Evolutionary conservation across 2,329 filamentous ascomycete genomes (phyloP).

Genomic region (Aureobasidium pullulans): DNA sequence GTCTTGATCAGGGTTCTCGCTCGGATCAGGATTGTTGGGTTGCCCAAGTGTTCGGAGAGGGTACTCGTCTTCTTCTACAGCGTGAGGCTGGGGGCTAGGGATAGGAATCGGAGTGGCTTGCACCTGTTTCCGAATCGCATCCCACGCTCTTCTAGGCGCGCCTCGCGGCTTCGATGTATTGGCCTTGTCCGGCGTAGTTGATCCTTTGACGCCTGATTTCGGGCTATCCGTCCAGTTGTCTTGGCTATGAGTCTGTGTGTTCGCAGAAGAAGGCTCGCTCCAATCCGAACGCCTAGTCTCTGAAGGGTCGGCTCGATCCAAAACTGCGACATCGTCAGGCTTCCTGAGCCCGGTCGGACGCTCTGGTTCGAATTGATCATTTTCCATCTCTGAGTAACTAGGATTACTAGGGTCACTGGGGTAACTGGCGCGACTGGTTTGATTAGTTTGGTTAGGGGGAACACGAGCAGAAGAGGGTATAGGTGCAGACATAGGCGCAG

Average conservation of each 20-base stretch:
- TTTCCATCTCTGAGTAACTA: background rate
- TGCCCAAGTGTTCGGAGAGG: conserved; percentile 17
- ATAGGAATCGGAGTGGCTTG: conserved; percentile 26
- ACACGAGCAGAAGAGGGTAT: background rate
- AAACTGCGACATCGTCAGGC: background rate
- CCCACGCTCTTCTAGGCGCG: conserved; percentile 14
- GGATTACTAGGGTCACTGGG: no score
- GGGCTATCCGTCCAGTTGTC: background rate
- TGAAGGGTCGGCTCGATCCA: background rate
- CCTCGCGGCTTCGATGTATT: background rate
- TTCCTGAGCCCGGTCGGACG: background rate
- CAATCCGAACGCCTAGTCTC: background rate
- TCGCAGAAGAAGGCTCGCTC: background rate
- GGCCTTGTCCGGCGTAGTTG: background rate
- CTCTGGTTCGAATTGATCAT: background rate
- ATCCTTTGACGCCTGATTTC: background rate
- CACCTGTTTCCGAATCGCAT: conserved; percentile 20
- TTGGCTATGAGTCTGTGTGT: background rate
- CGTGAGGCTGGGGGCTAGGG: conserved; percentile 38
- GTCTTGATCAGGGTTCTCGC: conserved; percentile 15
- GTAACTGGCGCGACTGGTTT: no score
- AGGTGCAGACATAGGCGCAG: conserved; percentile 1
- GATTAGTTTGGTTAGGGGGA: background rate
- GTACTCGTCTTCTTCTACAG: conserved; percentile 27
- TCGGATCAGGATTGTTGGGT: background rate